These are phyloP conservation scores for Vanrija humicola DNA, from an alignment of 1,284 basidiomycete genomes.

Conservation along the genomic window DNA sequence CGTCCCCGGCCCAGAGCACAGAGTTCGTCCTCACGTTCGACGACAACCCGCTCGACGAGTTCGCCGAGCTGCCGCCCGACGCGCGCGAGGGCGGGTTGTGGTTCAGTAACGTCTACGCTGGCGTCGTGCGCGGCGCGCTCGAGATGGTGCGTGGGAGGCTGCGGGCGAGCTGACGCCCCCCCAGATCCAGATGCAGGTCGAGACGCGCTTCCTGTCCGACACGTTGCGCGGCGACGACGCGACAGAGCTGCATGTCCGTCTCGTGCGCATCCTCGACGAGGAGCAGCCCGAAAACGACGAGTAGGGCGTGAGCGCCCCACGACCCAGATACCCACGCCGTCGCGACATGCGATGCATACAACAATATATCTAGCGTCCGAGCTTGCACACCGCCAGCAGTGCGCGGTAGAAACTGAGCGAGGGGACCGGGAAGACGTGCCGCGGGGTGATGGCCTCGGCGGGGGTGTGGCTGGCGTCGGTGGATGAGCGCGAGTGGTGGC, in stretches of 20 bases:
- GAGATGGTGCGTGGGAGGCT: conserved; percentile 82
- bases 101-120: conserved; percentile 95
- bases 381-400: too few relatives aligned
- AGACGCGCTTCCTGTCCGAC: conserved; percentile 84
- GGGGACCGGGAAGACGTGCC: too few relatives aligned
- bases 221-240: conserved; percentile 86
- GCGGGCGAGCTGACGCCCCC: conserved; percentile 4
- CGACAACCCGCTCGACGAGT: conserved; percentile 95
- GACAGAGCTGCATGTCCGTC: conserved; percentile 86
- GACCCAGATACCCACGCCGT: background rate
- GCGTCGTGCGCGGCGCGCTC: conserved; percentile 84
- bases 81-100: conserved; percentile 82
- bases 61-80: conserved; percentile 93
- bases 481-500: conserved; percentile 4
- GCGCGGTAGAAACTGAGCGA: too few relatives aligned
- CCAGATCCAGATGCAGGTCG: conserved; percentile 95
- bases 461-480: conserved; percentile 20
- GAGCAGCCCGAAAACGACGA: conserved; percentile 58
- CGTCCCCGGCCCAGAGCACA: conserved; percentile 46
- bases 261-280: conserved; percentile 91
- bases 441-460: too few relatives aligned
- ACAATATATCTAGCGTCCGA: conserved; percentile 5
- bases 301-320: conserved; percentile 16
- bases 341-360: conserved; percentile 9
- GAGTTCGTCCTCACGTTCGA: conserved; percentile 82